Percentiles rank a stretch among this genome's conserved stretches.
Evolutionary conservation across 208 protist species (phyloP).

Genomic region (Acanthamoeba sp.): DNA sequence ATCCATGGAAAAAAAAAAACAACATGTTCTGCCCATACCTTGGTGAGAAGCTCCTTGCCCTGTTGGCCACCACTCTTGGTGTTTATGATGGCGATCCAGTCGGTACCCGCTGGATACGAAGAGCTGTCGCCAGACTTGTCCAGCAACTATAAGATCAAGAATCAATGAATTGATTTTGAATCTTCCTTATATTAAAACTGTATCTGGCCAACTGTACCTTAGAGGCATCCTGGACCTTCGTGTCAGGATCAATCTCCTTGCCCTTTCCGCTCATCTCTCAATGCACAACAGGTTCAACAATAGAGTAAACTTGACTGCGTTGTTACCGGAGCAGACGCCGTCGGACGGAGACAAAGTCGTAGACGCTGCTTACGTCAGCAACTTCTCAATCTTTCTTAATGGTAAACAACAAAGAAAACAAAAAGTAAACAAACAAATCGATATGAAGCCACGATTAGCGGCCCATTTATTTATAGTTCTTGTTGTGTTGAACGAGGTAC

Average conservation of each 20-base stretch:
- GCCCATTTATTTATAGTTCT: neutral
- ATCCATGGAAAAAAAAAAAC: neutral
- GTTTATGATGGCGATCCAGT: conserved; percentile 70
- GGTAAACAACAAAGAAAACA: neutral
- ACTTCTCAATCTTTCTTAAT: too few relatives aligned
- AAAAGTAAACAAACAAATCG: neutral
- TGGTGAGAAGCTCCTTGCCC: conserved; percentile 16
- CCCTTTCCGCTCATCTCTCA: neutral
- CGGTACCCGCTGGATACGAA: conserved; percentile 1
- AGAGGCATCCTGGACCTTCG: neutral
- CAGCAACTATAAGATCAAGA: neutral
- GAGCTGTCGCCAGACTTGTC: neutral
- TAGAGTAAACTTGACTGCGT: too few relatives aligned
- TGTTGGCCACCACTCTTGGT: conserved; percentile 69
- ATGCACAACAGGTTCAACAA: neutral
- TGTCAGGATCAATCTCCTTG: neutral
- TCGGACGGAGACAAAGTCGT: neutral
- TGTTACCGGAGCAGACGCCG: too few relatives aligned
- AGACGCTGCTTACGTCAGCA: neutral
- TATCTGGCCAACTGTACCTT: too few relatives aligned
- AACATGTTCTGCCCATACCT: too few relatives aligned
- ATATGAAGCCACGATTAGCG: conserved; percentile 56
- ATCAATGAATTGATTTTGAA: too few relatives aligned
- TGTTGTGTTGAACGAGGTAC: conserved; percentile 1
- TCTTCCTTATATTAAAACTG: too few relatives aligned